phyloP scores from a whole-genome alignment of 352 stramenopile species.

The Phytophthora pini region DNA sequence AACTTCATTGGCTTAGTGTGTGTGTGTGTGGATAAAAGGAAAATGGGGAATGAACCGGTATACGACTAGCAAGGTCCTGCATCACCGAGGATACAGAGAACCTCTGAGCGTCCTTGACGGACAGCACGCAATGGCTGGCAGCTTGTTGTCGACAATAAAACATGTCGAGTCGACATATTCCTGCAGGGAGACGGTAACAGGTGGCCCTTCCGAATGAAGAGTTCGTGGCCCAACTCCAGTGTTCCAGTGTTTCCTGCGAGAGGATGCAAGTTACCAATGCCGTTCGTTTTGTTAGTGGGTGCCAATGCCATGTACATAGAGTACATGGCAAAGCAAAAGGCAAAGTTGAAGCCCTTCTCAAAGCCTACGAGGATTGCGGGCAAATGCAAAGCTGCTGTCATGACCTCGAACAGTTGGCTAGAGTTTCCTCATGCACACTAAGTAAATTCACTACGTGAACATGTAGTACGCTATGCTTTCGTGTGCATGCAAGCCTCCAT shows the following conservation, averaged over 20 bases:
- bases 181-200: background rate
- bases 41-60: conserved; percentile 17
- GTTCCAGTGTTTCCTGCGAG: no score
- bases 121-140: background rate
- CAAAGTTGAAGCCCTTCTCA: background rate
- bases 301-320: background rate
- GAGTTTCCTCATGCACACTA: no score
- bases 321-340: background rate
- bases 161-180: no score
- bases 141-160: background rate
- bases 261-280: no score
- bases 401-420: background rate
- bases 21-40: conserved; percentile 1
- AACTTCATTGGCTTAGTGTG: conserved; percentile 5
- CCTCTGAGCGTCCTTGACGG: background rate
- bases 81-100: background rate
- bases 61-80: background rate
- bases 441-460: no score
- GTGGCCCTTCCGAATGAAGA: conserved; percentile 1
- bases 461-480: no score
- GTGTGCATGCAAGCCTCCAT: no score
- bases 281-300: background rate
- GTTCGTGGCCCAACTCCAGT: background rate
- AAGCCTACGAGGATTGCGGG: conserved; percentile 1
- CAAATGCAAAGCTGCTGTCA: background rate